Base-by-base conservation (phyloP, 257 asterid species). In the Solanum piurae region DNA sequence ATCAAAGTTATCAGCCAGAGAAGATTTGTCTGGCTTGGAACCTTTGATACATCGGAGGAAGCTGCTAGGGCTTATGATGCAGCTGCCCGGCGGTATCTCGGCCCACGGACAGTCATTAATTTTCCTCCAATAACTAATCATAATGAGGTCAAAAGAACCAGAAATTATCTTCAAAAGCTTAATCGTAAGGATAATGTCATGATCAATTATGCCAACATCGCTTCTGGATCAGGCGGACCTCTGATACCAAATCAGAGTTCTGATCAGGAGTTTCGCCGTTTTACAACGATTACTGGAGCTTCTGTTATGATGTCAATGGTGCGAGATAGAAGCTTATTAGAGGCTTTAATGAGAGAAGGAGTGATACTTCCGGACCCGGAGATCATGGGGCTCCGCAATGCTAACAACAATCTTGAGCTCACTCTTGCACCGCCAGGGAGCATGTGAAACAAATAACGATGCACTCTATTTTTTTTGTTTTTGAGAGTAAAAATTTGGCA, bases 391-490 rank as follows among this genome's bases (percentile, higher is more conserved):
- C 11, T 20, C n/a, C 9, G n/a, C 68, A 27, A 7, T 1, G 68
- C 27, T 58, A 58, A 21, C 68, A 33, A 14, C 4, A 85, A 27
- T 46, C 85, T 94, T 27, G 95, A 92, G 85, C 94, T 94, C 16
- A 92, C 92, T 89, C 86, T 90, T 25, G 92, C 95, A 23, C 95
- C 94, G 5, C 93, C 94, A 60, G 93, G 87, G 29, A 86, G 12
- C 64, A 75, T 60, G 18, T 20, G 0, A 55, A 52, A 52, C 23
- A 52, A 52, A 52, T 52, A 55, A 3, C 21, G 21, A 14, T 49
- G 60, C 60, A 49, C 21, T 49, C 60, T 49, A 14, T 14, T 5
- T 49, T 14, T 49, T 49, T 49, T 49, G 1, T 49, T 49, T 64
- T 10, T 64, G 33, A 4, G 2, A 62, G 14, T 23, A n/a, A 11